phyloP scores from a whole-genome alignment of 495 filamentous ascomycete genomes.

The Aspergillus egyptiacus region DNA sequence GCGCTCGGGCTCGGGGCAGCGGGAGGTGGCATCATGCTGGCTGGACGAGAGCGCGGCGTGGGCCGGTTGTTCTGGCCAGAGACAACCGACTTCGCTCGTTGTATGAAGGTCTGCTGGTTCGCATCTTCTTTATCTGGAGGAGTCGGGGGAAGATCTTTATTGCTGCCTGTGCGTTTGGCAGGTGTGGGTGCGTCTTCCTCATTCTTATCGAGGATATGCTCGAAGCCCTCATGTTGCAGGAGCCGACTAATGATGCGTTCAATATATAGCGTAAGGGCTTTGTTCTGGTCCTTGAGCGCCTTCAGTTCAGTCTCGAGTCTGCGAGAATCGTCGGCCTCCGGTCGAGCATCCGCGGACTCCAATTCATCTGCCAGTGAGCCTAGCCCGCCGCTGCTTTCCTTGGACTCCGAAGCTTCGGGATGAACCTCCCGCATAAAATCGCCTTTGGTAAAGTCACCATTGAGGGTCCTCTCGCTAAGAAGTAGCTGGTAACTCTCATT shows the following conservation, averaged over 20 bases:
- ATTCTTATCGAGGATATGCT: constrained; percentile 65
- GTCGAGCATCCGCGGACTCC: constrained; percentile 53
- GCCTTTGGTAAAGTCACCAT: constrained; percentile 82
- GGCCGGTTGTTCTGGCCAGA: constrained; percentile 34
- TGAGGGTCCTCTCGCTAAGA: constrained; percentile 85
- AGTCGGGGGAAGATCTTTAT: constrained; percentile 83
- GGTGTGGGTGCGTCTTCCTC: constrained; percentile 51
- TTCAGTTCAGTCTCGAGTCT: constrained; percentile 75
- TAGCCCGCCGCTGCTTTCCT: constrained; percentile 35
- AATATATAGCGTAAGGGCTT: constrained; percentile 92
- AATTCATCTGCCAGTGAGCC: constrained; percentile 85
- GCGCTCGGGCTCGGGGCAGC: constrained; percentile 28
- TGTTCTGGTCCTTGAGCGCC: constrained; percentile 87
- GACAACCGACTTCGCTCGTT: constrained; percentile 73
- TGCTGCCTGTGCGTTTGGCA: constrained; percentile 29
- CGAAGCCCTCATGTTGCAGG: constrained; percentile 88
- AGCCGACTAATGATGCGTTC: constrained; percentile 96
- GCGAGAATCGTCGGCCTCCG: constrained; percentile 52
- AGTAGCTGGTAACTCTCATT: constrained; percentile 97
- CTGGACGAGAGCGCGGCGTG: constrained; percentile 53
- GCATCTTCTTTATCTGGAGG: constrained; percentile 57
- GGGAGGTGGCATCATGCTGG: constrained; percentile 55
- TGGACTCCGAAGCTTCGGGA: constrained; percentile 26
- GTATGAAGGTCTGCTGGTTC: constrained; percentile 54
- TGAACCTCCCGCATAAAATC: constrained; percentile 65